Evolutionary conservation across 768 basidiomycete genomes (phyloP).

Genomic region (Candolleomyces aberdarensis): DNA sequence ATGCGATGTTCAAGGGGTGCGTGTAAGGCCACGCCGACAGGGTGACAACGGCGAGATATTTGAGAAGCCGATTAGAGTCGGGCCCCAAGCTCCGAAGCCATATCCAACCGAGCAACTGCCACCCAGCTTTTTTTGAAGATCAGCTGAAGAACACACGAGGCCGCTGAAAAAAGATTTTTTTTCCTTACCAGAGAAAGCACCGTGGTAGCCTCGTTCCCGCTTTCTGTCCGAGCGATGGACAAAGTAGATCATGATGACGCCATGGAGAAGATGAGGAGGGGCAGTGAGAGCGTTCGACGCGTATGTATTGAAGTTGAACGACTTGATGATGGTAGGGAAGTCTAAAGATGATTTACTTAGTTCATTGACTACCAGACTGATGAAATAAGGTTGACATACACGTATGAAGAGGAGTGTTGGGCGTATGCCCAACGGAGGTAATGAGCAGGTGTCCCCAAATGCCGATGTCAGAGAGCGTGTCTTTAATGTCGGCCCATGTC

Average conservation of each 20-base stretch:
- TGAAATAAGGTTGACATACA: slow-evolving; percentile 19
- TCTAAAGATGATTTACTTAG: slow-evolving; percentile 17
- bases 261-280: slow-evolving; percentile 34
- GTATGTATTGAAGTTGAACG: slow-evolving; percentile 34
- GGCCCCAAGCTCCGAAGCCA: slow-evolving; percentile 29
- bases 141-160: background rate
- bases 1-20: slow-evolving; percentile 37
- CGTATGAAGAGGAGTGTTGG: slow-evolving; percentile 32
- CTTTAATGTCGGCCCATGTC: slow-evolving; percentile 32
- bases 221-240: slow-evolving; percentile 31
- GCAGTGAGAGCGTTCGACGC: slow-evolving; percentile 36
- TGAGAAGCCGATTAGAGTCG: slow-evolving; percentile 23
- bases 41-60: slow-evolving; percentile 33
- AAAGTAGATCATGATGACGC: slow-evolving; percentile 28
- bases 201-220: slow-evolving; percentile 24
- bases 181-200: slow-evolving; percentile 1
- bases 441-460: slow-evolving; percentile 35
- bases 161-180: background rate
- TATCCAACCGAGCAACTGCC: slow-evolving; percentile 37
- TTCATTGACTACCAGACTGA: background rate
- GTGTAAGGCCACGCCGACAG: slow-evolving; percentile 37
- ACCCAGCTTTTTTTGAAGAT: slow-evolving; percentile 22
- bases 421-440: slow-evolving; percentile 33
- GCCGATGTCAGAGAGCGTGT: slow-evolving; percentile 32
- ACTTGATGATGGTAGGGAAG: slow-evolving; percentile 36